phyloP scores from a whole-genome alignment of 306 rosid species.

The Corylus heterophylla region DNA sequence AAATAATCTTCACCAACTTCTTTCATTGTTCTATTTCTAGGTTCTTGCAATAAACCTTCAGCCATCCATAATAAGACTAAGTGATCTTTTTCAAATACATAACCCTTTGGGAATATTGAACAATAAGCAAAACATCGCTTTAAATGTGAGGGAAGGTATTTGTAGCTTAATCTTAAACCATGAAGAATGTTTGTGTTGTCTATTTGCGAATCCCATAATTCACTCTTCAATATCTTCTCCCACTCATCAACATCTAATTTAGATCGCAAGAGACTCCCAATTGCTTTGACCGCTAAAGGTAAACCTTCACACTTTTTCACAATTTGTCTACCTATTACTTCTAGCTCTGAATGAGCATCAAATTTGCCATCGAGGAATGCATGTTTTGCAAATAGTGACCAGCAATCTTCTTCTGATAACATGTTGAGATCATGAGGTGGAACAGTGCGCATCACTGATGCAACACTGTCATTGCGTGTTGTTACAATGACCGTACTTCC shows the following conservation, averaged over 20 bases:
- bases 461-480: slow-evolving; percentile 17
- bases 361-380: neutral
- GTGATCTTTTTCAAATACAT: slow-evolving; percentile 13
- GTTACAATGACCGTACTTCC: slow-evolving; percentile 25
- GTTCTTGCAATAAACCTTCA: slow-evolving; percentile 28
- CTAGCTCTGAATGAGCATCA: neutral
- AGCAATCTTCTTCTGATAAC: slow-evolving; percentile 23
- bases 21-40: slow-evolving; percentile 1
- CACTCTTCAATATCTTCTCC: neutral
- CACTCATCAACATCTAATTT: slow-evolving; percentile 11
- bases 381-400: slow-evolving; percentile 21
- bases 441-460: neutral
- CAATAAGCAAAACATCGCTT: slow-evolving; percentile 21
- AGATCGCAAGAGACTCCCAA: slow-evolving; percentile 26
- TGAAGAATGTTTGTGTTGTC: slow-evolving; percentile 4
- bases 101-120: slow-evolving; percentile 33
- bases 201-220: slow-evolving; percentile 22
- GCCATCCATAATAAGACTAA: slow-evolving; percentile 48
- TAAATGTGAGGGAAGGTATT: neutral
- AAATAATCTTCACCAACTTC: slow-evolving; percentile 35
- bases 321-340: slow-evolving; percentile 12
- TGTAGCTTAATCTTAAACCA: slow-evolving; percentile 16
- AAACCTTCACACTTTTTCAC: slow-evolving; percentile 28
- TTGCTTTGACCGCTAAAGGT: slow-evolving; percentile 23
- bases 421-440: neutral